Conservation (phyloP, 495 filamentous ascomycete genomes). For the Venustampulla echinocandica region DNA sequence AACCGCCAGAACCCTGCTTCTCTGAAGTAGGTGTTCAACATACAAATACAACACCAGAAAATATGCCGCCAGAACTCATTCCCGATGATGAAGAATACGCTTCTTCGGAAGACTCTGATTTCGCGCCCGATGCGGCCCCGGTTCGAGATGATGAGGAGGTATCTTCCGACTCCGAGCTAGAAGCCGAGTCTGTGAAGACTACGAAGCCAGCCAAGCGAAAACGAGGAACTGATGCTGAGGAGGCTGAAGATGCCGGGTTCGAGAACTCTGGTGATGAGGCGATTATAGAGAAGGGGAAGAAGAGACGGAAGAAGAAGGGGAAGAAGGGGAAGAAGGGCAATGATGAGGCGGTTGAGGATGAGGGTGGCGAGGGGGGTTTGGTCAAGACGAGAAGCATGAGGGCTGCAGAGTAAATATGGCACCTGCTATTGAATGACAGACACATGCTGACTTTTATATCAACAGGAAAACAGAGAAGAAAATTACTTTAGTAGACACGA, state of each 20-base stretch:
- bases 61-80: conserved; percentile 22
- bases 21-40: too few relatives aligned
- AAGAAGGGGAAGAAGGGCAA: conserved; percentile 40
- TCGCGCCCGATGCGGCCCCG: conserved; percentile 49
- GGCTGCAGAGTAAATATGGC: conserved; percentile 39
- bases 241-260: conserved; percentile 37
- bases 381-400: conserved; percentile 74
- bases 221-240: conserved; percentile 28
- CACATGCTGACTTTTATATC: conserved; percentile 1
- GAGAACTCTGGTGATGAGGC: conserved; percentile 73
- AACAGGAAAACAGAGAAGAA: conserved; percentile 48
- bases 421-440: neutral
- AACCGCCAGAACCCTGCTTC: neutral
- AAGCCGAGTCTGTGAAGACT: conserved; percentile 4
- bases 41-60: too few relatives aligned
- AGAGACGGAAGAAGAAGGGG: conserved; percentile 44
- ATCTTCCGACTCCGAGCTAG: conserved; percentile 28
- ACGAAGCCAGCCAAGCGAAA: conserved; percentile 27
- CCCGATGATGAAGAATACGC: conserved; percentile 45
- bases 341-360: conserved; percentile 44
- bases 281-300: conserved; percentile 54
- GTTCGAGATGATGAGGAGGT: conserved; percentile 31
- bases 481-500: conserved; percentile 50
- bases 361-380: conserved; percentile 66
- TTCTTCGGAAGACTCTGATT: conserved; percentile 69